Evolutionary conservation across 345 rosid species (phyloP).

Genomic region (Bruguiera gymnorhiza): DNA sequence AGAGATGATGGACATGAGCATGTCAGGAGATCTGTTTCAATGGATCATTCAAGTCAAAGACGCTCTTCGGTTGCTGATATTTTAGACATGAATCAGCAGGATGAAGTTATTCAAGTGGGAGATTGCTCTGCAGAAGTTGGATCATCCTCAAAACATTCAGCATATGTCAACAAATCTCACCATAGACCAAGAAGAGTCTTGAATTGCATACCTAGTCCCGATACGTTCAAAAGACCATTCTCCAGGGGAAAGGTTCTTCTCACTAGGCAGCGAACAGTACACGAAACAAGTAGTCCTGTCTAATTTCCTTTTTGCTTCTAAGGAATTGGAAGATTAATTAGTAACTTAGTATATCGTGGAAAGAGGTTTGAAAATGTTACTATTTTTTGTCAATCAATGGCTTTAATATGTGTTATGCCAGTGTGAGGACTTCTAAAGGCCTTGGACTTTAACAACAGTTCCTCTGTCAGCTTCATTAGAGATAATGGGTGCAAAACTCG

Average conservation of each 20-base stretch:
- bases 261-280: constrained; percentile 35
- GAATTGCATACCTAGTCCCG: constrained; percentile 22
- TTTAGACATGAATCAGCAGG: constrained; percentile 30
- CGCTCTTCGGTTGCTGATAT: constrained; percentile 40
- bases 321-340: background rate
- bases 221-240: constrained; percentile 52
- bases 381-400: background rate
- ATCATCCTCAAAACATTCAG: constrained; percentile 33
- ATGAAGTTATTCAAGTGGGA: constrained; percentile 21
- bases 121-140: constrained; percentile 22
- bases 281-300: constrained; percentile 19
- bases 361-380: background rate
- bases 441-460: too few species aligned
- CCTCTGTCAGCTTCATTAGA: too few species aligned
- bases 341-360: background rate
- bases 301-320: background rate
- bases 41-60: constrained; percentile 52
- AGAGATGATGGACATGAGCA: constrained; percentile 26
- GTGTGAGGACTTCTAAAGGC: too few species aligned
- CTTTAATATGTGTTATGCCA: too few species aligned
- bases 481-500: too few species aligned
- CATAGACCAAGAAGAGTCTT: constrained; percentile 23
- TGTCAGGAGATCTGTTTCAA: constrained; percentile 46
- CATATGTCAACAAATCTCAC: constrained; percentile 26
- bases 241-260: constrained; percentile 56